These are phyloP conservation scores for Schwanniomyces pseudopolymorphus DNA, from an alignment of 805 yeast species.

Conservation along the genomic window DNA sequence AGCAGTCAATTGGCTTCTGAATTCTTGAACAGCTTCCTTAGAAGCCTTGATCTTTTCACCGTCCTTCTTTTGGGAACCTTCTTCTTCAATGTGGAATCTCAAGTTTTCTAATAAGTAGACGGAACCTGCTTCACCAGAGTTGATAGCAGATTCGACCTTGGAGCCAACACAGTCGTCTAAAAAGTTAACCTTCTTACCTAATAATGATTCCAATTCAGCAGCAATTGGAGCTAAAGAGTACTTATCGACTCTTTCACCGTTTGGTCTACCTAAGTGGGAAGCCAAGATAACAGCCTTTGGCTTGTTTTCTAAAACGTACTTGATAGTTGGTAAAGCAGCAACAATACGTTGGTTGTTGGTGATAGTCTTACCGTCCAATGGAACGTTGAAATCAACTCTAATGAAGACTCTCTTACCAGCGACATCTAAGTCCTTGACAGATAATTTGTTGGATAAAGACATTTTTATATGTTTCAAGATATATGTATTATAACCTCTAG, in stretches of 20 bases:
- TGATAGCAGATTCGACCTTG: slow-evolving; percentile 80
- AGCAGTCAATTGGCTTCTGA: slow-evolving; percentile 87
- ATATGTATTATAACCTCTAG: not conserved
- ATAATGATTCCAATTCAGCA: slow-evolving; percentile 76
- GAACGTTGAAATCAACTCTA: slow-evolving; percentile 96
- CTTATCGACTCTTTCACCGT: slow-evolving; percentile 84
- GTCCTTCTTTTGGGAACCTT: slow-evolving; percentile 88
- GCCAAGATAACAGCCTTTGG: slow-evolving; percentile 93
- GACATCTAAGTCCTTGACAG: slow-evolving; percentile 87
- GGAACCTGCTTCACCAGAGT: slow-evolving; percentile 72
- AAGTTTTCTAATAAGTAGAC: slow-evolving; percentile 93
- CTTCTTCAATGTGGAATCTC: slow-evolving; percentile 98
- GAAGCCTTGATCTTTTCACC: slow-evolving; percentile 95
- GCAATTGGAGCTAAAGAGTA: slow-evolving; percentile 94
- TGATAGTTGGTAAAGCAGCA: slow-evolving; percentile 98
- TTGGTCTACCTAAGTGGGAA: slow-evolving; percentile 99
- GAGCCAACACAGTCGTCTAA: slow-evolving; percentile 89
- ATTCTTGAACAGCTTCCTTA: slow-evolving; percentile 75
- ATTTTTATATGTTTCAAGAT: slow-evolving; percentile 33
- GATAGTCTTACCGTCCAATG: slow-evolving; percentile 92
- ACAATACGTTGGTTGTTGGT: slow-evolving; percentile 99
- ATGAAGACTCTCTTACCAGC: slow-evolving; percentile 94
- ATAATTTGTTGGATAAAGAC: slow-evolving; percentile 92
- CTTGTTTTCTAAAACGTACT: slow-evolving; percentile 87
- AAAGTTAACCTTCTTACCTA: slow-evolving; percentile 72